Conservation (phyloP, 2,329 filamentous ascomycete genomes). For the Oidium heveae region DNA sequence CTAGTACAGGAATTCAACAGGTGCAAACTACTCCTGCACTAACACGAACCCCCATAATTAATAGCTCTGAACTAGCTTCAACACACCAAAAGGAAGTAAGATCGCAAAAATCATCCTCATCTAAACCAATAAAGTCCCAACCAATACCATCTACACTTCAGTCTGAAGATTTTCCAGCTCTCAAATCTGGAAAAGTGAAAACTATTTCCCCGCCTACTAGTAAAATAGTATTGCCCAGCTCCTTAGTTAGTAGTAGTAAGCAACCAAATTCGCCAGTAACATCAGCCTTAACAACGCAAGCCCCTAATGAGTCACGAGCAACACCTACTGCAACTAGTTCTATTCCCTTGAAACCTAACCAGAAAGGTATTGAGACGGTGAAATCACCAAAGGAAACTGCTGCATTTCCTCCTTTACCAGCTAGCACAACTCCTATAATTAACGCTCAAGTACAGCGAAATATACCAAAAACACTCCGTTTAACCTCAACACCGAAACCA, state of each 20-base stretch:
- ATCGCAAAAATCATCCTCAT: slow-evolving; percentile 20
- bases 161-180: slow-evolving; percentile 37
- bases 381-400: slow-evolving; percentile 6
- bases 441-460: slow-evolving; percentile 26
- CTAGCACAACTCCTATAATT: slow-evolving; percentile 20
- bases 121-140: slow-evolving; percentile 19
- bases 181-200: slow-evolving; percentile 18
- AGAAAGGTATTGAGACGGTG: slow-evolving; percentile 3
- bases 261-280: slow-evolving; percentile 1
- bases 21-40: slow-evolving; percentile 9
- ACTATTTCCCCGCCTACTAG: slow-evolving; percentile 2
- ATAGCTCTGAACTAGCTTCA: slow-evolving; percentile 3
- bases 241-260: slow-evolving; percentile 1
- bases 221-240: slow-evolving; percentile 3
- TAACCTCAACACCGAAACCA: slow-evolving; percentile 39
- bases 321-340: slow-evolving; percentile 23
- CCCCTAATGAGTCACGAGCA: slow-evolving; percentile 6
- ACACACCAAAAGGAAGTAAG: slow-evolving; percentile 21
- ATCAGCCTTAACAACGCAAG: slow-evolving; percentile 1
- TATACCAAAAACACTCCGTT: slow-evolving; percentile 39
- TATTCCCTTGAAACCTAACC: slow-evolving; percentile 18
- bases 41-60: slow-evolving; percentile 8
- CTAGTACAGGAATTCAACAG: slow-evolving; percentile 6
- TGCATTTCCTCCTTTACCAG: slow-evolving; percentile 26
- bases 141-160: slow-evolving; percentile 18